phyloP scores from a whole-genome alignment of 2,329 filamentous ascomycete genomes.

The Monilinia fructicola region DNA sequence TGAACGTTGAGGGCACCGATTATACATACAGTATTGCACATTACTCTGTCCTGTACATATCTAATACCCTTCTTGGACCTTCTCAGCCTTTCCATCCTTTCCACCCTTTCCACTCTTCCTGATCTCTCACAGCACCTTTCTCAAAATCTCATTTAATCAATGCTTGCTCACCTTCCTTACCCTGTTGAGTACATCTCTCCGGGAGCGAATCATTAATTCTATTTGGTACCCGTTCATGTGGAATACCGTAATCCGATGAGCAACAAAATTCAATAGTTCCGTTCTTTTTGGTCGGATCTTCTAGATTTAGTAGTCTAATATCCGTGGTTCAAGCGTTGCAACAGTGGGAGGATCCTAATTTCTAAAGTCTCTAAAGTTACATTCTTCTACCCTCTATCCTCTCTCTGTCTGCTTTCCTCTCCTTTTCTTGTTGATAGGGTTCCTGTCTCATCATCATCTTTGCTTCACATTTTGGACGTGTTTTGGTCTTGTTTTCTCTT shows the following conservation, averaged over 20 bases:
- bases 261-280: neutral
- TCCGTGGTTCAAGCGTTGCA: neutral
- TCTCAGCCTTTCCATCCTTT: no score
- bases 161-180: neutral
- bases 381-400: neutral
- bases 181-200: neutral
- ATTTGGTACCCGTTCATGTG: neutral
- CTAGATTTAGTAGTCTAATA: conserved; percentile 15
- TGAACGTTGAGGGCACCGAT: neutral
- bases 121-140: neutral
- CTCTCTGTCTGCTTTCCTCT: neutral
- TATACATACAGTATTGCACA: no score
- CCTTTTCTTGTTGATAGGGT: neutral
- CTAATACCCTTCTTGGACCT: neutral
- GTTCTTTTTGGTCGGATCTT: neutral
- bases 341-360: no score
- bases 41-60: no score
- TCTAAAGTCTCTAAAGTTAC: neutral
- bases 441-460: neutral
- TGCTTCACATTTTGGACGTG: neutral
- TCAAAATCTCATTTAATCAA: neutral
- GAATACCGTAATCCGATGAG: neutral
- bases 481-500: neutral
- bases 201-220: neutral
- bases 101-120: no score